A percentile compares a stretch with the other conserved stretches of the same genome.
These are phyloP conservation scores for Ormosia semicastrata DNA, from an alignment of 306 rosid genomes.

Conservation along the genomic window DNA sequence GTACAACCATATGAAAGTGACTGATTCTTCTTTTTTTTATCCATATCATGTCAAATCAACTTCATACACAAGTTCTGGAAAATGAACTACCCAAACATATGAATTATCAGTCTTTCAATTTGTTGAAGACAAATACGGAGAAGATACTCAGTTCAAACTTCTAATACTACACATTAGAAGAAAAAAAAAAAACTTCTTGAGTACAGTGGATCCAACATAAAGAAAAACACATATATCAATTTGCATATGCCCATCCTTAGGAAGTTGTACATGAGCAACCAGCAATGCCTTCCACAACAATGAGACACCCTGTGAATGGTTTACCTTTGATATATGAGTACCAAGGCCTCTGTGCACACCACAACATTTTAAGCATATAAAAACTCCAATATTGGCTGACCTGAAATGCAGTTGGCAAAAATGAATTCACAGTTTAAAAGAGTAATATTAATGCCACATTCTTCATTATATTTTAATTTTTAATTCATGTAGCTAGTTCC, in stretches of 20 bases:
- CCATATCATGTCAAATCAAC: background rate
- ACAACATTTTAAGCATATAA: conserved; percentile 93
- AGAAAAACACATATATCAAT: background rate
- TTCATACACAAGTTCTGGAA: conserved; percentile 7
- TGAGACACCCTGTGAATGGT: conserved; percentile 7
- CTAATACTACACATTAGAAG: background rate
- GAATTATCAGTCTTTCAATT: conserved; percentile 5
- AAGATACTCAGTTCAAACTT: background rate
- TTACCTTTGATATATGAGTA: conserved; percentile 93
- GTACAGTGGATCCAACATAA: background rate
- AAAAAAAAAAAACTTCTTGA: background rate
- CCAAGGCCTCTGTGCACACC: conserved; percentile 98
- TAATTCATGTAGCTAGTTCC: background rate
- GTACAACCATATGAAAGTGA: background rate
- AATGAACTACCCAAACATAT: conserved; percentile 17
- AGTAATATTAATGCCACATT: background rate
- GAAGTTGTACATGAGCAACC: background rate
- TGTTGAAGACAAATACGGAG: conserved; percentile 7
- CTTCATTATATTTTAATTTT: background rate
- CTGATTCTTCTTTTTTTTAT: background rate
- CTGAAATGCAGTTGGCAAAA: conserved; percentile 48
- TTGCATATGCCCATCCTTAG: background rate
- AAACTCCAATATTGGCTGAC: conserved; percentile 96
- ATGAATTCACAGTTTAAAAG: background rate
- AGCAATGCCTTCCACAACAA: conserved; percentile 19